Evolutionary conservation across 495 filamentous ascomycete species (phyloP), one percentile per base, ranked within the genome.

Genomic region (Sordaria brevicollis): DNA sequence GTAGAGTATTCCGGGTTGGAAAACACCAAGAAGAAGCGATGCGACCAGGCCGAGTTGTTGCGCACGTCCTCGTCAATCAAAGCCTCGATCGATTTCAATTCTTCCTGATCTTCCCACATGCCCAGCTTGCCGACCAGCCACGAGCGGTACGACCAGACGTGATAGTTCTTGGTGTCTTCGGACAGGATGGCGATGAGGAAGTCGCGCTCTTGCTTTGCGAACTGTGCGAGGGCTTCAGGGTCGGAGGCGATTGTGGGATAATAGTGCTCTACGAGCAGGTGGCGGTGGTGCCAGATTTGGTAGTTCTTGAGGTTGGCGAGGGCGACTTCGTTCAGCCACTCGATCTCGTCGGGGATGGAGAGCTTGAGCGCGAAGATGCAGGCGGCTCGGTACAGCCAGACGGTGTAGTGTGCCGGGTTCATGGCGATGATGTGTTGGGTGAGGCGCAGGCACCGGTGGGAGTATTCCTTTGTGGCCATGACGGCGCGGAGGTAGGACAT

Each of bases 261-360:
- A 75, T 91, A 87, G 74, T 86, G 81, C 66, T 91, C 86, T 76
- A 97, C 86, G 21, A 99, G 81, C 38, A 93, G 84, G 79, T 97
- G 92, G 33, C 95, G 91, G 78, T 98, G 96, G 76, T 97, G 93
- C 95, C 95, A 98, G 76, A 98, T 98, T 79, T 99, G 95, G 81
- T 97, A 99, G 78, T 98, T 99, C 78, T 99, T 99, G 75, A 94
- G 87, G 75, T 97, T 89, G 33, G 87, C 86, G 54, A 96, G 81
- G 4, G 95, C 90, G 19, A 96, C 86, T 2, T 85, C 82, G 76
- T 97, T 96, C 29, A 99, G 80, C 92, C 93, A 99, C 43, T 84
- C 82, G 31, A 97, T 79, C 77, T 99, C 95, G 69, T 90, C 84
- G 0, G 76, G 76, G 66, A 97, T 85, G 70, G 90, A 84, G 65